phyloP scores from a whole-genome alignment of 768 basidiomycete species.

The Hortiboletus campestris region DNA sequence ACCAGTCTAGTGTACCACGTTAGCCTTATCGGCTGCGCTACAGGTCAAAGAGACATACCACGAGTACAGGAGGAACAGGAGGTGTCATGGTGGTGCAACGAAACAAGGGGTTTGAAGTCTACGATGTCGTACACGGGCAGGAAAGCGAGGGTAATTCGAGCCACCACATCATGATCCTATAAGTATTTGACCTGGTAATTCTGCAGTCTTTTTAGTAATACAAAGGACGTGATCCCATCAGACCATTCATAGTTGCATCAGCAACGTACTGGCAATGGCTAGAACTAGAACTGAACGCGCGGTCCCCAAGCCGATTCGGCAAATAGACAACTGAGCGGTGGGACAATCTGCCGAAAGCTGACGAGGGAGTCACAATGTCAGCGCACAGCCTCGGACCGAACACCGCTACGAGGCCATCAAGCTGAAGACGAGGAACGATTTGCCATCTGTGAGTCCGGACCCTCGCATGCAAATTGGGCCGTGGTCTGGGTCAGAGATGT shows the following conservation, averaged over 20 bases:
- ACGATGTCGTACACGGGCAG: not conserved
- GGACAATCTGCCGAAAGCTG: not conserved
- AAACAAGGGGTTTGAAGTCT: not conserved
- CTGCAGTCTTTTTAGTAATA: not conserved
- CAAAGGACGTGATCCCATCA: not conserved
- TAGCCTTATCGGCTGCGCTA: not conserved
- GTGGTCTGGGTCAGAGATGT: not conserved
- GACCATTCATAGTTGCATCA: not conserved
- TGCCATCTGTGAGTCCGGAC: not conserved
- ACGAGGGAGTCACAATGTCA: too few species aligned
- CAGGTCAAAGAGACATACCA: slow-evolving; percentile 8
- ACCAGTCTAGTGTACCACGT: slow-evolving; percentile 20
- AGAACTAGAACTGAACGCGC: not conserved
- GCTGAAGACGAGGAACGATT: not conserved
- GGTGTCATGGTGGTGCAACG: slow-evolving; percentile 6
- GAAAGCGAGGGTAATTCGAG: not conserved
- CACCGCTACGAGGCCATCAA: too few species aligned
- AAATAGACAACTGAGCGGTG: not conserved
- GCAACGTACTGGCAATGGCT: not conserved
- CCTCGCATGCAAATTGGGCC: not conserved
- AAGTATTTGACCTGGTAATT: not conserved
- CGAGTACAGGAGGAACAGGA: slow-evolving; percentile 17
- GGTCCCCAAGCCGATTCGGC: not conserved
- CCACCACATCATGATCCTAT: not conserved
- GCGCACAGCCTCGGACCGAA: too few species aligned